Evolutionary conservation across 2,329 filamentous ascomycete species (phyloP), one percentile per base, ranked within the genome.

Genomic region (Penicillium sp.): DNA sequence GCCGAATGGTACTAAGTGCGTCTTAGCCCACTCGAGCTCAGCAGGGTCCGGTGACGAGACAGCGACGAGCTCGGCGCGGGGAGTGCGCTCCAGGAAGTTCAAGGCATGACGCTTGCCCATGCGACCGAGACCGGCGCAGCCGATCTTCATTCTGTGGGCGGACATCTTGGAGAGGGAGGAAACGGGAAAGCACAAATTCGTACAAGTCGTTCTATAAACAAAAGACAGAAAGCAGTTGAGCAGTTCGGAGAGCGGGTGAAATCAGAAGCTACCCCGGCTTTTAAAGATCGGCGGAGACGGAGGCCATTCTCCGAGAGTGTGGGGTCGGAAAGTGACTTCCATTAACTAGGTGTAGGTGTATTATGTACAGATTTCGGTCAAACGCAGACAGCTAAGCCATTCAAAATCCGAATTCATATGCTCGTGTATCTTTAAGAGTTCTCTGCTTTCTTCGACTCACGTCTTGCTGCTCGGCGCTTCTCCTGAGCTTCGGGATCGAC

Each of bases 401-500:
- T 17, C 21, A 39, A 39, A 44, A 27, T 18, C 46, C 27, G 44
- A 40, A 26, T 36, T 23, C 15, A 30, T 13, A 34, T 4, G 27
- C 10, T 23, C n/a, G 6, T 9, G 12, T 40, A 24, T 40, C 36
- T 37, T 20, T 18, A 13, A n/a, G 41, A 12, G 8, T 18, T 33
- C 17, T 59, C 56, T 29, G 58, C 43, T 53, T 65, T 69, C 59
- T 65, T 69, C 34, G 60, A 62, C 59, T 65, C 72, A 52, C 60
- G 58, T 15, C 55, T 52, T 21, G 42, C 21, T 39, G 42, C 18
- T 30, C 61, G 68, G 52, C 66, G 70, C 46, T 65, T 63, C 40
- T 79, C 78, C 3, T 75, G 71, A 4, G 84, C 66, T 0, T 78
- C 78, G 76, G 86, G 86, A 67, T 94, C 90, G 45, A 81, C 80